A percentile compares a stretch with the other conserved stretches of the same genome.
Conservation (phyloP, 2,329 filamentous ascomycete species). For the Colletotrichum karsti region DNA sequence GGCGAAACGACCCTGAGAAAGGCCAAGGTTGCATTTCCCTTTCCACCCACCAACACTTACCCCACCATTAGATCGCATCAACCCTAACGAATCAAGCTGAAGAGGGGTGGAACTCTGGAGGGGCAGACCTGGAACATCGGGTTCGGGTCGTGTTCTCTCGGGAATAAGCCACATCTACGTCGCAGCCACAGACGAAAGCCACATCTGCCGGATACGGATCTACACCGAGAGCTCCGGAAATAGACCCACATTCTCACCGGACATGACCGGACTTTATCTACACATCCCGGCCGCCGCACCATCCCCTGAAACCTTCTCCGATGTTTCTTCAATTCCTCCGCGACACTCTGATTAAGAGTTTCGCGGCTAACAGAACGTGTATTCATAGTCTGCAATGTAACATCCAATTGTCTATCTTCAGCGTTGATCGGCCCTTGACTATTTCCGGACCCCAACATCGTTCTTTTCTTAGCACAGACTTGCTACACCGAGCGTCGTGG, state of each 20-base stretch:
- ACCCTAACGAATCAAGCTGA: constrained; percentile 22
- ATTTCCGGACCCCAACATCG: not conserved
- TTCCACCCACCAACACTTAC: not conserved
- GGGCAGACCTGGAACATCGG: not conserved
- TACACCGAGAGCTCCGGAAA: not conserved
- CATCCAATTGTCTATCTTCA: not conserved
- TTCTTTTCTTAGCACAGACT: constrained; percentile 21
- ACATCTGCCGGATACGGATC: not conserved
- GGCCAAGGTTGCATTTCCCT: constrained; percentile 26
- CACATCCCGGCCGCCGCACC: not conserved
- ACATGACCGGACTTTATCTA: not conserved
- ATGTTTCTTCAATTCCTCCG: not conserved
- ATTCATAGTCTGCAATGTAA: not conserved
- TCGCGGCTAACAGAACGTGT: not conserved
- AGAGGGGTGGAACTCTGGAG: not conserved
- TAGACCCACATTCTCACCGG: not conserved
- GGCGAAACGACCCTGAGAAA: constrained; percentile 20
- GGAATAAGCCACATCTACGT: not conserved
- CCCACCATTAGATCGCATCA: constrained; percentile 19
- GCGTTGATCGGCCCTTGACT: not conserved
- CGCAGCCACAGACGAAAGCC: not conserved
- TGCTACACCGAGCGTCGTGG: constrained; percentile 23
- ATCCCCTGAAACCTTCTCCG: not conserved
- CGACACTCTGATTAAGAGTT: not conserved
- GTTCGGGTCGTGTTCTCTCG: not conserved